Evolutionary conservation across 441 rosid genomes (phyloP).

Genomic region (Viola pubescens): DNA sequence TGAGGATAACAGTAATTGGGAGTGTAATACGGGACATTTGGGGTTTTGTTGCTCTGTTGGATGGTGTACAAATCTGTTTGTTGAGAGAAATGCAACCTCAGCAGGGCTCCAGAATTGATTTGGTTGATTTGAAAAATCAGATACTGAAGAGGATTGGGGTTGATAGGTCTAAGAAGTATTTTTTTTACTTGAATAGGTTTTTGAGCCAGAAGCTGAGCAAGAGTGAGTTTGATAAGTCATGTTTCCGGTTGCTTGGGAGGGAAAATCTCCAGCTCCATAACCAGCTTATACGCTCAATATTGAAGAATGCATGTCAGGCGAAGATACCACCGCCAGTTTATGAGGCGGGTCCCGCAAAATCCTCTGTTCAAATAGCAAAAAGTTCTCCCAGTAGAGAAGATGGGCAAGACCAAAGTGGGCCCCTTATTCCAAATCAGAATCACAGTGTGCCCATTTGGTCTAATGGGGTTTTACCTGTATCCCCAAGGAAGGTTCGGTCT

Average conservation of each 20-base stretch:
- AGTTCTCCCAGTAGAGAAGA: slow-evolving; percentile 41
- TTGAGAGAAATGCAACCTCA: slow-evolving; percentile 74
- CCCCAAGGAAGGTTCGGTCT: slow-evolving; percentile 61
- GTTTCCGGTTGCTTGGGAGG: slow-evolving; percentile 62
- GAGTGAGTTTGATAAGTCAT: slow-evolving; percentile 71
- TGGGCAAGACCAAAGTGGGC: slow-evolving; percentile 47
- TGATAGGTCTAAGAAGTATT: slow-evolving; percentile 71
- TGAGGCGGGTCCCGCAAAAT: slow-evolving; percentile 40
- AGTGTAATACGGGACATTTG: slow-evolving; percentile 11
- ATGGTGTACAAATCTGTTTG: slow-evolving; percentile 41
- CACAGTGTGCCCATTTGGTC: slow-evolving; percentile 49
- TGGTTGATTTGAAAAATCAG: slow-evolving; percentile 63
- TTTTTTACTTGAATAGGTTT: slow-evolving; percentile 61
- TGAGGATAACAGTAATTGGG: slow-evolving; percentile 22
- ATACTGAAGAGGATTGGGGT: slow-evolving; percentile 70
- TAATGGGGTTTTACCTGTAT: slow-evolving; percentile 64
- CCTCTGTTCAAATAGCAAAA: slow-evolving; percentile 34
- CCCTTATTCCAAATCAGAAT: slow-evolving; percentile 42
- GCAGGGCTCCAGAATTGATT: slow-evolving; percentile 67
- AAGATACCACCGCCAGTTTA: slow-evolving; percentile 48
- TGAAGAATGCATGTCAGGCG: slow-evolving; percentile 70
- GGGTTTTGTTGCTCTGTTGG: slow-evolving; percentile 26
- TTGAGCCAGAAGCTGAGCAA: slow-evolving; percentile 69
- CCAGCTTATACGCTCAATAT: slow-evolving; percentile 57
- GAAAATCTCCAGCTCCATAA: slow-evolving; percentile 86